Percentiles rank a stretch among this genome's conserved stretches.
Conservation (phyloP, 192 early-diverging fungal species). For the Entomortierella lignicola region DNA sequence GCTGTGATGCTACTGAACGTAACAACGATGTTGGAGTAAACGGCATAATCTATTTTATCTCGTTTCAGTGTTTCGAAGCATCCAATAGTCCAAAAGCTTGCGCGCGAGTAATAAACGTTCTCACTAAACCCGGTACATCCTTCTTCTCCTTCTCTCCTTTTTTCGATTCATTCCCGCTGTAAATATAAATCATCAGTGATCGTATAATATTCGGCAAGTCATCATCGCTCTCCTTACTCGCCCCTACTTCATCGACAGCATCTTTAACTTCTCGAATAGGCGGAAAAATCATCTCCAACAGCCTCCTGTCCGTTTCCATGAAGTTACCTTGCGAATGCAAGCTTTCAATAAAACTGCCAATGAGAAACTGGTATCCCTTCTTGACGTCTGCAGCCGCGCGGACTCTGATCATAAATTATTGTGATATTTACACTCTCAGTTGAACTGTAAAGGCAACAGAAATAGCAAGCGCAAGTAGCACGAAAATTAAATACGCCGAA, state of each 20-base stretch:
- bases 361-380: neutral
- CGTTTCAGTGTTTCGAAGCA: neutral
- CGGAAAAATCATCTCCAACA: neutral
- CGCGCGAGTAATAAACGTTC: neutral
- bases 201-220: neutral
- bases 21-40: neutral
- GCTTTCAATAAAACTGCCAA: neutral
- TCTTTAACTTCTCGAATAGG: constrained; percentile 6
- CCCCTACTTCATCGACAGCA: neutral
- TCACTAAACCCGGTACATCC: neutral
- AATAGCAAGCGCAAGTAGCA: no score
- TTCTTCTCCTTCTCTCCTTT: constrained; percentile 3
- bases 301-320: neutral
- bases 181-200: neutral
- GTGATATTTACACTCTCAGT: no score
- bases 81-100: neutral
- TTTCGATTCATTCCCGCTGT: neutral
- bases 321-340: neutral
- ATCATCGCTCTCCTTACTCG: no score
- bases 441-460: no score
- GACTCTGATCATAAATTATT: no score
- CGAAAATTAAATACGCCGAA: no score
- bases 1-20: neutral
- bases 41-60: neutral
- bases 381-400: neutral